Conservation (phyloP, 371 early-diverging fungal species). For the Rhizomucor miehei region DNA sequence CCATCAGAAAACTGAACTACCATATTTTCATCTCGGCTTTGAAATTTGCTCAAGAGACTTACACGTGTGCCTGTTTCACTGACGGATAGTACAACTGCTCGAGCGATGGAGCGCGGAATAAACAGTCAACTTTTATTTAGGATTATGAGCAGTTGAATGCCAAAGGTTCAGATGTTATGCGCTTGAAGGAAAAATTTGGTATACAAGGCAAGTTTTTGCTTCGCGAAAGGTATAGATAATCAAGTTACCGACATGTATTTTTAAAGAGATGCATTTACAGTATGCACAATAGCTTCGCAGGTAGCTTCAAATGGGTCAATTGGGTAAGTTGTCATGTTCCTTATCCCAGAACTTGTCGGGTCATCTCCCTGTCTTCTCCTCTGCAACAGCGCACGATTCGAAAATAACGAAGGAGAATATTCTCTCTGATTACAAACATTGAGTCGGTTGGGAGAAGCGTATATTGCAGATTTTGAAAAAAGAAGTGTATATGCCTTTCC, state of each 20-base stretch:
- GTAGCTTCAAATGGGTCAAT: slow-evolving; percentile 52
- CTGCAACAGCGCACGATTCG: too few relatives aligned
- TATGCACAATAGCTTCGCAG: slow-evolving; percentile 72
- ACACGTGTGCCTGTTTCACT: slow-evolving; percentile 56
- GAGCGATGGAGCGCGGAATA: slow-evolving; percentile 53
- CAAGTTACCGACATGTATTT: neutral
- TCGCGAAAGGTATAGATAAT: neutral
- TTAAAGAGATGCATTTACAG: slow-evolving; percentile 39
- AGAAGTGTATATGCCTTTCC: neutral
- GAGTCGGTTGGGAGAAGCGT: too few relatives aligned
- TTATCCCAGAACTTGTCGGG: neutral
- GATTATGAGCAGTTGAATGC: slow-evolving; percentile 61
- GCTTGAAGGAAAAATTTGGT: slow-evolving; percentile 39
- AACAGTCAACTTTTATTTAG: slow-evolving; percentile 54
- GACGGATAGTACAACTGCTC: slow-evolving; percentile 56
- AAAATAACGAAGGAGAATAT: too few relatives aligned
- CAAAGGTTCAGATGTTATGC: slow-evolving; percentile 51
- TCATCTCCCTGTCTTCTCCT: too few relatives aligned
- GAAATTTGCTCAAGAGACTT: slow-evolving; percentile 47
- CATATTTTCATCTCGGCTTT: slow-evolving; percentile 46
- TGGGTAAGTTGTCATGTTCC: slow-evolving; percentile 22
- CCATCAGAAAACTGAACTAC: slow-evolving; percentile 47
- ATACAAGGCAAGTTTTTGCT: slow-evolving; percentile 35
- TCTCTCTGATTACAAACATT: too few relatives aligned
- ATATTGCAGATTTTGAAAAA: neutral